Evolutionary conservation across 495 filamentous ascomycete genomes (phyloP), one percentile per base, ranked within the genome.

Genomic region (Hyaloscypha hepaticicola): DNA sequence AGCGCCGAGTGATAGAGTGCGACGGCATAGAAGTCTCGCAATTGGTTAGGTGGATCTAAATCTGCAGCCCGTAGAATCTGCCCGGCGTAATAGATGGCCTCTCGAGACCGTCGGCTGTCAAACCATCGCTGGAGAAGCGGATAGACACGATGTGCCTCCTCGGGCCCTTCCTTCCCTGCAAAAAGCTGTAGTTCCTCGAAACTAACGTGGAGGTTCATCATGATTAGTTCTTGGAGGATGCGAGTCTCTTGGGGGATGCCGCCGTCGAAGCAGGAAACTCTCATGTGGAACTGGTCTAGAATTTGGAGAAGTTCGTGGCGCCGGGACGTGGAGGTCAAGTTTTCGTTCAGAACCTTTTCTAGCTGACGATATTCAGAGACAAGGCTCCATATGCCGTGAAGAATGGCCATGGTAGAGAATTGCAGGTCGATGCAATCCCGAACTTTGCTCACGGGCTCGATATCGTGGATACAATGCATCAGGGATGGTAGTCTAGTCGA

Each of bases 121-220:
- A 82, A 80, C 85, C 86, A 88, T 33, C 80, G 72, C 38, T 82
- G 76, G 0, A 86, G 76, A 0, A 75, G 75, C 9, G 83, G 80
- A 50, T 83, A 84, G 12, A 84, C 79, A 1, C 81, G 72, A 1
- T 79, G 77, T 1, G 84, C 82, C 66, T 87, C 84, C 57, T 87
- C 81, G 56, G 85, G 80, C 60, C 84, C 85, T 59, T 88, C 84
- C 38, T 87, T 83, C 0, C 85, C 85, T 0, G 84, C 82, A 60
- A 88, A 86, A 1, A 86, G 79, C 63, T 90, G 86, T 0, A 88
- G 77, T 52, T 88, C 85, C 50, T 87, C 85, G 0, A 88, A 77
- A 0, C 84, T 84, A 64, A 87, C 80, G 72, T 87, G 76, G 1
- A 89, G 73, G 64, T 85, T 80, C 78, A 88, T 82, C 5, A 83